Conservation (phyloP, 1,284 basidiomycete genomes). For the Tilletia indica region DNA sequence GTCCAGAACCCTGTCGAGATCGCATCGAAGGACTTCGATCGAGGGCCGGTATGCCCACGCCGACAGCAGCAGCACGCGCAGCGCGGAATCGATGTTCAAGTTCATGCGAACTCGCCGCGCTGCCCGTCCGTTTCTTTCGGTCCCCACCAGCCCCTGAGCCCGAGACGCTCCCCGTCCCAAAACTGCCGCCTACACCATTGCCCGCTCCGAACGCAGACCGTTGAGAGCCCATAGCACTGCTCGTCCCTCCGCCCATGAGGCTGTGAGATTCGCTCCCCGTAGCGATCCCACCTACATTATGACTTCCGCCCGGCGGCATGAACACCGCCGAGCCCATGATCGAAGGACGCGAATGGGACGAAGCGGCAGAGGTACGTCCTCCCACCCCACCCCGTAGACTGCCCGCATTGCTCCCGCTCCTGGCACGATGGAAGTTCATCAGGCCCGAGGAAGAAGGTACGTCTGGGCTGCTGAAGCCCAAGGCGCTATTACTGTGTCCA, state of each 20-base stretch:
- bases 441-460: too few species aligned
- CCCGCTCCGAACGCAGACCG: not conserved
- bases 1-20: not conserved
- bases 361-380: constrained; percentile 10
- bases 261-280: not conserved
- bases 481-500: too few species aligned
- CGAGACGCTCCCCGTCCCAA: constrained; percentile 1
- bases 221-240: not conserved
- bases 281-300: not conserved
- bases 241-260: not conserved
- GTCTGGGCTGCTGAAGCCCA: too few species aligned
- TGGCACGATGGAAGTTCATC: not conserved
- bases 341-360: constrained; percentile 8
- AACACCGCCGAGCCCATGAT: not conserved
- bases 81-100: constrained; percentile 11
- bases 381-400: constrained; percentile 2
- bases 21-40: constrained; percentile 8
- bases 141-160: not conserved
- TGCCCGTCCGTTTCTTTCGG: not conserved
- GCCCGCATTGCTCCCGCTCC: constrained; percentile 4
- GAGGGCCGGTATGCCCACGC: not conserved
- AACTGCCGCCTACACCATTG: not conserved
- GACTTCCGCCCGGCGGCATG: not conserved
- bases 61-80: constrained; percentile 8
- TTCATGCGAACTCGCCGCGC: constrained; percentile 2